Conservation (phyloP, 169 alveolate genomes). For the Babesia gibsoni region DNA sequence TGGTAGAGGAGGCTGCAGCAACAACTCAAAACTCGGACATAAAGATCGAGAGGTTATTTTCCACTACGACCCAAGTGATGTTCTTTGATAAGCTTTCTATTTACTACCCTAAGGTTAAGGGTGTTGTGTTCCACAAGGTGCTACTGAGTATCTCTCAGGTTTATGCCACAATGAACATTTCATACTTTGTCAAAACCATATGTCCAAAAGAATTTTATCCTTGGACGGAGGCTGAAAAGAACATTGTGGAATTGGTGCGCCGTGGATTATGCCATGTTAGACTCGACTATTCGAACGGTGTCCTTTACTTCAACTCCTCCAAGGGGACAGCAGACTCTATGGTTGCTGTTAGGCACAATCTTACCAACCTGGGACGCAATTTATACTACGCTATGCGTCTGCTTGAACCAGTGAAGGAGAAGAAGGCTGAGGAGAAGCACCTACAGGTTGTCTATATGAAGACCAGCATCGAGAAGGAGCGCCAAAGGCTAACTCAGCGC, state of each 20-base stretch:
- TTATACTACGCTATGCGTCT: slow-evolving; percentile 53
- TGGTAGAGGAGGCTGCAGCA: not conserved
- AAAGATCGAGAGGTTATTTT: slow-evolving; percentile 9
- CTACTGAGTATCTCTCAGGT: slow-evolving; percentile 79
- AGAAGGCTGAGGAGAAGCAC: slow-evolving; percentile 39
- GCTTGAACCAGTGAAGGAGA: slow-evolving; percentile 26
- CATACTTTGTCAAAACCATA: slow-evolving; percentile 76
- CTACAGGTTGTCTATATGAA: slow-evolving; percentile 52
- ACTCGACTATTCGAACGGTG: slow-evolving; percentile 70
- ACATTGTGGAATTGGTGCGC: slow-evolving; percentile 74
- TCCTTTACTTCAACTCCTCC: slow-evolving; percentile 55
- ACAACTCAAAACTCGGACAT: not conserved
- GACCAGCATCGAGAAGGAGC: slow-evolving; percentile 57
- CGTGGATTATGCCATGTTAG: slow-evolving; percentile 68
- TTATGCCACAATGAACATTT: slow-evolving; percentile 80
- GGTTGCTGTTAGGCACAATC: slow-evolving; percentile 59
- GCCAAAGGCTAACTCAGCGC: slow-evolving; percentile 47
- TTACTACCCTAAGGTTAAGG: slow-evolving; percentile 78
- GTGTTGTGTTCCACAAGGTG: slow-evolving; percentile 80
- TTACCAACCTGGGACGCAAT: slow-evolving; percentile 57
- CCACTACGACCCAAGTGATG: not conserved
- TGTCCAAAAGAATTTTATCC: slow-evolving; percentile 81
- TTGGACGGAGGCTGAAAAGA: slow-evolving; percentile 84
- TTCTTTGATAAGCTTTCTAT: slow-evolving; percentile 43
- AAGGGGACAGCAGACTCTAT: slow-evolving; percentile 51